Percentiles rank a stretch among this genome's conserved stretches.
These are phyloP conservation scores for Heliosperma pusillum DNA, from an alignment of 148 eudicot species.

Conservation along the genomic window DNA sequence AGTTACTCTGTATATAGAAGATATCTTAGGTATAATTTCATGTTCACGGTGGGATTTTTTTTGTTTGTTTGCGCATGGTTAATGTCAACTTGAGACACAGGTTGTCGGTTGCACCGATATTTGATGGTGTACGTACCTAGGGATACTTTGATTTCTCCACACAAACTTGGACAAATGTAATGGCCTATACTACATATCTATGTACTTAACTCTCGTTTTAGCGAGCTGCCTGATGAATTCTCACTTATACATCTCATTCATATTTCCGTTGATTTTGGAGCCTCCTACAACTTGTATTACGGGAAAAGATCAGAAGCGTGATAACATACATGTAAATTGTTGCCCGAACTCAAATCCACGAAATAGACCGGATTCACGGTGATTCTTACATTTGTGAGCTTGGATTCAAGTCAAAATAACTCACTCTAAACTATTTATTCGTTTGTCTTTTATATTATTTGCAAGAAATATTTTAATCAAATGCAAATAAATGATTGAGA, in stretches of 20 bases:
- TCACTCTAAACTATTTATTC: too few relatives aligned
- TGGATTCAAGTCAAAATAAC: too few relatives aligned
- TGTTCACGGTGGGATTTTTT: constrained; percentile 4
- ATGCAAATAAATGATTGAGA: too few relatives aligned
- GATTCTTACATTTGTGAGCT: too few relatives aligned
- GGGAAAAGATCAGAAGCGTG: too few relatives aligned
- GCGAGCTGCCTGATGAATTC: too few relatives aligned
- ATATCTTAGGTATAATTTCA: not conserved
- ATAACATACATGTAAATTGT: too few relatives aligned
- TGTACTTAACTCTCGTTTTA: not conserved
- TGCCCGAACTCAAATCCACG: too few relatives aligned
- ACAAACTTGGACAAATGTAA: constrained; percentile 19
- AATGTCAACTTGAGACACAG: constrained; percentile 9
- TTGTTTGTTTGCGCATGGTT: constrained; percentile 14
- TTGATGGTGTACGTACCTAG: constrained; percentile 6
- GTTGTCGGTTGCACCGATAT: constrained; percentile 7
- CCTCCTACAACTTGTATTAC: too few relatives aligned
- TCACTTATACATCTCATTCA: not conserved
- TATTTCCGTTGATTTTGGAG: not conserved
- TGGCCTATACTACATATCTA: not conserved
- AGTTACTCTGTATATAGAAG: constrained; percentile 39
- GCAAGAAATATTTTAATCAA: too few relatives aligned
- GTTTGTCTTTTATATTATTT: too few relatives aligned
- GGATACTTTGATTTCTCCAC: not conserved
- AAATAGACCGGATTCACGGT: too few relatives aligned